Conservation (phyloP, 2,329 filamentous ascomycete species). For the Aspergillus texensis region DNA sequence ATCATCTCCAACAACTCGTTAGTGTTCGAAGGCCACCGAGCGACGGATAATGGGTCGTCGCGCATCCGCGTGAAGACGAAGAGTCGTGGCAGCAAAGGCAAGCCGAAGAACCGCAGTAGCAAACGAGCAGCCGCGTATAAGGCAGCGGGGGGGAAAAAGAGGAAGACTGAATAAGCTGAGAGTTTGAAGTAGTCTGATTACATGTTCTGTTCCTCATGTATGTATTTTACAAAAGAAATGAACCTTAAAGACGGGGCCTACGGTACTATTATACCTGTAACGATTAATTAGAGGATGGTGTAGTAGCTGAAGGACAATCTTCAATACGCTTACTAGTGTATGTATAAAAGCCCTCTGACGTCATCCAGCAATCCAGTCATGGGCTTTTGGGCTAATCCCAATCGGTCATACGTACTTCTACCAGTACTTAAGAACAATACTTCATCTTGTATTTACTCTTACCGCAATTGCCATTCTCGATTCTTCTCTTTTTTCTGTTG, state of each 20-base stretch:
- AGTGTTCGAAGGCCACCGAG: slow-evolving; percentile 51
- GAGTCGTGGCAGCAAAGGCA: slow-evolving; percentile 44
- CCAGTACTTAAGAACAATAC: not conserved
- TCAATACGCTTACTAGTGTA: not conserved
- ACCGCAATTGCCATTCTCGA: not conserved
- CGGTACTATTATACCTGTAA: not conserved
- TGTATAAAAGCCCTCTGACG: not conserved
- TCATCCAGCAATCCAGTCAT: not conserved
- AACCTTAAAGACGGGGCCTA: not conserved
- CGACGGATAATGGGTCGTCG: slow-evolving; percentile 35
- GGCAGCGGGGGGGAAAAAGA: slow-evolving; percentile 38
- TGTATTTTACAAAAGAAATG: slow-evolving; percentile 3
- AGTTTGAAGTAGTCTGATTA: slow-evolving; percentile 6
- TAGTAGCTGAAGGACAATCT: not conserved
- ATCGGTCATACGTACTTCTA: not conserved
- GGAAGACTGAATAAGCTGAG: slow-evolving; percentile 9
- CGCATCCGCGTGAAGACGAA: slow-evolving; percentile 40
- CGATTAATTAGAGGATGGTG: not conserved
- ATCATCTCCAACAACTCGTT: slow-evolving; percentile 37
- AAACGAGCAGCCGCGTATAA: slow-evolving; percentile 47
- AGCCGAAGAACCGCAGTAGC: slow-evolving; percentile 45
- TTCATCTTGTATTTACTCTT: not conserved
- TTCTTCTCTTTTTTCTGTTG: not conserved
- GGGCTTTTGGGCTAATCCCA: not conserved
- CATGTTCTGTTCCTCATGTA: not conserved